These are phyloP conservation scores for Andrographis paniculata DNA, from an alignment of 305 asterid species.

Conservation along the genomic window DNA sequence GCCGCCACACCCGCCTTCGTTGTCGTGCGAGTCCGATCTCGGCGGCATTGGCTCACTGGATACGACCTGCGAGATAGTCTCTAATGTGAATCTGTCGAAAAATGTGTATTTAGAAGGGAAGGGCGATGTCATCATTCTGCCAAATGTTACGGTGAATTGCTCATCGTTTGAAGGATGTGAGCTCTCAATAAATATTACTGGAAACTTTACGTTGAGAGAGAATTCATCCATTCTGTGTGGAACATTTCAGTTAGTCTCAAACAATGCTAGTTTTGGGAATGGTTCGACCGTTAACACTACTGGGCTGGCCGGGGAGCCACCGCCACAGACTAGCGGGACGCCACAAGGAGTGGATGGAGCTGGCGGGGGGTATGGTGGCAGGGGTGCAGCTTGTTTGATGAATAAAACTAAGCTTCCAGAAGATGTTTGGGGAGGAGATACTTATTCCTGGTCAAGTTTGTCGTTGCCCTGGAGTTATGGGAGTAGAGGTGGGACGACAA, in stretches of 20 bases:
- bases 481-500: conserved; percentile 90
- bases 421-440: conserved; percentile 99
- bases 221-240: conserved; percentile 54
- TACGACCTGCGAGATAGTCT: conserved; percentile 71
- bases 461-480: conserved; percentile 79
- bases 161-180: conserved; percentile 68
- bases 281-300: conserved; percentile 76
- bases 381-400: conserved; percentile 86
- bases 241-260: conserved; percentile 54
- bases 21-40: conserved; percentile 77
- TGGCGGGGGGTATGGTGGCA: conserved; percentile 98
- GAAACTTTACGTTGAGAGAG: conserved; percentile 63
- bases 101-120: conserved; percentile 77
- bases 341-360: conserved; percentile 93
- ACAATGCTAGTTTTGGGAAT: conserved; percentile 55
- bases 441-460: conserved; percentile 80
- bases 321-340: conserved; percentile 90
- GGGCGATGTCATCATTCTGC: conserved; percentile 74
- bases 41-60: conserved; percentile 91
- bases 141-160: conserved; percentile 64
- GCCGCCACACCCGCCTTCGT: conserved; percentile 95
- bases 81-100: conserved; percentile 56
- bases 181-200: conserved; percentile 60
- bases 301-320: conserved; percentile 80
- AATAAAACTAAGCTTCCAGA: conserved; percentile 66